A percentile compares a stretch with the other conserved stretches of the same genome.
phyloP scores from a whole-genome alignment of 805 yeast genomes.

The Yarrowia yakushimensis region DNA sequence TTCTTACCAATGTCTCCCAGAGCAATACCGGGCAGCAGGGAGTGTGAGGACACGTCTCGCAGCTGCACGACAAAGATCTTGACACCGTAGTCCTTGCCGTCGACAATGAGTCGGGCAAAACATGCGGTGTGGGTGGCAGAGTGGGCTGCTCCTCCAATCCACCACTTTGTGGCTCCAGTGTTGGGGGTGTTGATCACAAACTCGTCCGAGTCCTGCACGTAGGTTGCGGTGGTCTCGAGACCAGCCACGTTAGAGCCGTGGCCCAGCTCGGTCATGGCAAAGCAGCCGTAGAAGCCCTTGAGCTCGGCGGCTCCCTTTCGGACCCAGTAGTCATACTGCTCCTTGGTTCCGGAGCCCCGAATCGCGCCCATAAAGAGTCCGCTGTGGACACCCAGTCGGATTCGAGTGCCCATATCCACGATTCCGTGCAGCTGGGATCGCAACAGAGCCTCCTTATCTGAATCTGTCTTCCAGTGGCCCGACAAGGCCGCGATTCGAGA shows the following conservation, averaged over 20 bases:
- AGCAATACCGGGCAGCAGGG: slow-evolving; percentile 70
- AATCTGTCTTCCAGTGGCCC: slow-evolving; percentile 29
- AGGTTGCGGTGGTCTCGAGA: slow-evolving; percentile 90
- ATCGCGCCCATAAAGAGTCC: slow-evolving; percentile 80
- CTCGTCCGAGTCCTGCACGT: slow-evolving; percentile 58
- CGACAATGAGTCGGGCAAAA: slow-evolving; percentile 77
- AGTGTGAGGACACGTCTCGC: slow-evolving; percentile 63
- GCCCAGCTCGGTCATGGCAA: slow-evolving; percentile 89
- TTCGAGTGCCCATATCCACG: slow-evolving; percentile 70
- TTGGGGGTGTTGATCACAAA: slow-evolving; percentile 83
- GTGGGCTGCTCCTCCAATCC: slow-evolving; percentile 98
- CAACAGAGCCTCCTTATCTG: slow-evolving; percentile 34
- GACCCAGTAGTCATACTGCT: slow-evolving; percentile 83
- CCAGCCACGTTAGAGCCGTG: slow-evolving; percentile 96
- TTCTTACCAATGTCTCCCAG: slow-evolving; percentile 91
- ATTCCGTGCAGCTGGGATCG: slow-evolving; percentile 36
- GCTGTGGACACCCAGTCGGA: slow-evolving; percentile 83
- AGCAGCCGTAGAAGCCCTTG: slow-evolving; percentile 64
- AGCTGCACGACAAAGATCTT: slow-evolving; percentile 91
- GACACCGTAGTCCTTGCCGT: slow-evolving; percentile 86
- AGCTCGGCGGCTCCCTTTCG: slow-evolving; percentile 46
- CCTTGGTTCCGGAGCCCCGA: slow-evolving; percentile 82
- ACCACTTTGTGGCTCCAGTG: slow-evolving; percentile 93
- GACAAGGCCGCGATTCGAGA: slow-evolving; percentile 36
- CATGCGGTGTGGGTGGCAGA: slow-evolving; percentile 82